Conservation (phyloP, 208 protist species). For the Balamuthia mandrillaris region DNA sequence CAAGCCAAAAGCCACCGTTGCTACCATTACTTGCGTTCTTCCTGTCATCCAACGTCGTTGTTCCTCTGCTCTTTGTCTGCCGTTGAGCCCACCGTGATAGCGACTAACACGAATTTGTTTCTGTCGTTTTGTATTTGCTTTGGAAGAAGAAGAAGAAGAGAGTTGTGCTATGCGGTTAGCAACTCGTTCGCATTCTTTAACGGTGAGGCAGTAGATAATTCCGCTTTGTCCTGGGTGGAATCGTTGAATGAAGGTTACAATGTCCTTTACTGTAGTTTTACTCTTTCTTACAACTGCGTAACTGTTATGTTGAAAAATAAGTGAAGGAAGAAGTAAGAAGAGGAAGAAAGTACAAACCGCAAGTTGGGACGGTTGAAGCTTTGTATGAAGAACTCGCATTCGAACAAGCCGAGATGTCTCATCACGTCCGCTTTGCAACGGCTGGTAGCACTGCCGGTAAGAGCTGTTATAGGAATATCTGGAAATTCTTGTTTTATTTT, state of each 20-base stretch:
- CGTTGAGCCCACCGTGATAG: background rate
- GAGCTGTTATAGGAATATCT: slow-evolving; percentile 45
- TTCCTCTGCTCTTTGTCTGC: background rate
- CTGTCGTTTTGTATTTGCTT: background rate
- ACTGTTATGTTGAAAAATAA: background rate
- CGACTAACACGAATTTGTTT: background rate
- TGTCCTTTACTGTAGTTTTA: slow-evolving; percentile 27
- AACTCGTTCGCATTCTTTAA: slow-evolving; percentile 53
- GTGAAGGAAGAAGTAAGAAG: background rate
- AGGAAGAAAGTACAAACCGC: background rate
- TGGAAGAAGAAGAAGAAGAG: too few relatives aligned
- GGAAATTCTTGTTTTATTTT: slow-evolving; percentile 34
- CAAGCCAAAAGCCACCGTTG: slow-evolving; percentile 9
- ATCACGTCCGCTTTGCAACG: slow-evolving; percentile 77
- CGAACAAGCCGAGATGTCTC: slow-evolving; percentile 66
- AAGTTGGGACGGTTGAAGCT: slow-evolving; percentile 74
- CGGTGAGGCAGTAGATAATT: slow-evolving; percentile 81
- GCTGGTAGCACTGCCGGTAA: slow-evolving; percentile 79
- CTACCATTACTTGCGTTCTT: background rate
- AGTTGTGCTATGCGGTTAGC: background rate
- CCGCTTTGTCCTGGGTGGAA: slow-evolving; percentile 48
- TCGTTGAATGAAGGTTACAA: slow-evolving; percentile 50
- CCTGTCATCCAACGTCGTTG: slow-evolving; percentile 2
- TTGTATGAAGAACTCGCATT: slow-evolving; percentile 46
- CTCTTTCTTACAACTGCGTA: background rate